phyloP scores from a whole-genome alignment of 225 moss, liverwort and hornwort genomes.

The Polytrichum commune region DNA sequence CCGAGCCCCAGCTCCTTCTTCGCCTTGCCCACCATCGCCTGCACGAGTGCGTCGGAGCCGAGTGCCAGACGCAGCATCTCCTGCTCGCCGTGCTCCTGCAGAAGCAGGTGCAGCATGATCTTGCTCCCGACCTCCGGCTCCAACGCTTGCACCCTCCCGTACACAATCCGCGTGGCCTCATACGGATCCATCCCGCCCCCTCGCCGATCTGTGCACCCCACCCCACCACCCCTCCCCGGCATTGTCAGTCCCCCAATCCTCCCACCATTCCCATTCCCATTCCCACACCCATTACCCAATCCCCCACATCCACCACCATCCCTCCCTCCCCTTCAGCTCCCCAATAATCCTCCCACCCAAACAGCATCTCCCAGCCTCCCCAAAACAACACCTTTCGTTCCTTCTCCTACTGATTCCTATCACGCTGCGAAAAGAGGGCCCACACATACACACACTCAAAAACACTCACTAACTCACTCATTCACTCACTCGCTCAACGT shows the following conservation, averaged over 20 bases:
- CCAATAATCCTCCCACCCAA: too few species aligned
- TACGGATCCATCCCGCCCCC: slow-evolving; percentile 77
- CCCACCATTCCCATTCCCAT: neutral
- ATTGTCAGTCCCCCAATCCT: slow-evolving; percentile 36
- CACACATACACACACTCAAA: too few species aligned
- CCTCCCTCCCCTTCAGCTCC: neutral
- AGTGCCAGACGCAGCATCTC: slow-evolving; percentile 85
- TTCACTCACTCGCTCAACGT: too few species aligned
- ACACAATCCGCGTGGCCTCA: slow-evolving; percentile 79
- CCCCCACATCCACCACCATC: neutral
- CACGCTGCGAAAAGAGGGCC: too few species aligned
- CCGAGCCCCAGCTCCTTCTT: slow-evolving; percentile 83
- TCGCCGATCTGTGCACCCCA: slow-evolving; percentile 23
- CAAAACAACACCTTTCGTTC: too few species aligned
- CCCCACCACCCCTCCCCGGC: slow-evolving; percentile 34
- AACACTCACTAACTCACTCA: too few species aligned
- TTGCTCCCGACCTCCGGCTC: slow-evolving; percentile 89
- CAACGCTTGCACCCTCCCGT: slow-evolving; percentile 74
- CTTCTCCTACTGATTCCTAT: too few species aligned
- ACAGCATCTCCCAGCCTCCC: too few species aligned
- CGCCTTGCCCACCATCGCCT: slow-evolving; percentile 77
- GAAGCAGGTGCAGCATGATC: slow-evolving; percentile 85
- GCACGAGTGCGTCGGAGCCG: slow-evolving; percentile 72
- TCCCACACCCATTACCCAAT: too few species aligned
- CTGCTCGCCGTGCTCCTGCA: slow-evolving; percentile 91